Evolutionary conservation across 164 flowering plant genomes (phyloP).

Genomic region (Stephania japonica): DNA sequence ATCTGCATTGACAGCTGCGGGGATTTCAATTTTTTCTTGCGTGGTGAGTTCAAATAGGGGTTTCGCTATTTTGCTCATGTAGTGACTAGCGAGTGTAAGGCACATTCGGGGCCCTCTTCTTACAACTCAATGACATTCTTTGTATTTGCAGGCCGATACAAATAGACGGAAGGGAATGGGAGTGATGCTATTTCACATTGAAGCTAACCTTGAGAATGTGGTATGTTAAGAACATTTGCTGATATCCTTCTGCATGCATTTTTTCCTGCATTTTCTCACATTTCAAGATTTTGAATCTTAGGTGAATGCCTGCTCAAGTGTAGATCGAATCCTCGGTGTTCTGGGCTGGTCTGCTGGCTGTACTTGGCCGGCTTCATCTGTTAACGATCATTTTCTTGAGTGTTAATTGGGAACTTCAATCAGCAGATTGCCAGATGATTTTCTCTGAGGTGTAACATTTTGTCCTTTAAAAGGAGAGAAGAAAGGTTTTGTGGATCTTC

Average conservation of each 20-base stretch:
- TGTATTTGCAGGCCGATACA: conserved; percentile 62
- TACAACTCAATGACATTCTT: neutral
- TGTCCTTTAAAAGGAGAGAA: conserved; percentile 2
- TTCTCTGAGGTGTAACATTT: conserved; percentile 9
- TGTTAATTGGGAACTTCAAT: conserved; percentile 28
- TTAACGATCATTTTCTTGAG: conserved; percentile 33
- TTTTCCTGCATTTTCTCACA: neutral
- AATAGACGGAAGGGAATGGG: conserved; percentile 74
- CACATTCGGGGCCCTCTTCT: neutral
- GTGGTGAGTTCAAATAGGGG: conserved; percentile 52
- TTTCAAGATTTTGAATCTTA: conserved; percentile 23
- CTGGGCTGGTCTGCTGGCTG: conserved; percentile 92
- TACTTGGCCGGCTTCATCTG: conserved; percentile 68
- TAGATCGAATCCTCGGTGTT: conserved; percentile 74
- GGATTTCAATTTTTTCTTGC: conserved; percentile 73
- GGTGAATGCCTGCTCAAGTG: conserved; percentile 62
- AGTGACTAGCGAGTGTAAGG: neutral
- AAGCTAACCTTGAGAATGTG: conserved; percentile 64
- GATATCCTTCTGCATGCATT: neutral
- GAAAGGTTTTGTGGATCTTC: neutral
- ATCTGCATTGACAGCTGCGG: conserved; percentile 54
- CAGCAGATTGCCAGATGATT: neutral
- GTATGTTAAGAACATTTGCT: conserved; percentile 28
- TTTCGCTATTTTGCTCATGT: neutral
- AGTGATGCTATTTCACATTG: conserved; percentile 82